Conservation (phyloP, 2,329 filamentous ascomycete species). For the Xylaria polymorpha region DNA sequence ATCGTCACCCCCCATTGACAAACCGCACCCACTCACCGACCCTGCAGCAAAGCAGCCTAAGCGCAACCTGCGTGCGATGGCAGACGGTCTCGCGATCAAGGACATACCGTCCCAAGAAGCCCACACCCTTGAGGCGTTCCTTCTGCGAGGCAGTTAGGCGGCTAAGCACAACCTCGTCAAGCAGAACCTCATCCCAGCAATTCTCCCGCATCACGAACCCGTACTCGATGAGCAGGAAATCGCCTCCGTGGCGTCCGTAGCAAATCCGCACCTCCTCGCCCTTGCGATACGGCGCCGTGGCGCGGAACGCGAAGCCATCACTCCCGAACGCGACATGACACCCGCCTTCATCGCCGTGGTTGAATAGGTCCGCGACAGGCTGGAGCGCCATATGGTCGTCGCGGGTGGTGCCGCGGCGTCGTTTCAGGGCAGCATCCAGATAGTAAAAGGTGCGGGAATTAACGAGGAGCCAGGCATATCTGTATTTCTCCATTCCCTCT, state of each 20-base stretch:
- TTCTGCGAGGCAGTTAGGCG: slow-evolving; percentile 52
- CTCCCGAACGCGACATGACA: slow-evolving; percentile 65
- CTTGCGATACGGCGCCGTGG: slow-evolving; percentile 60
- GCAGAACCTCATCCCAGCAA: slow-evolving; percentile 62
- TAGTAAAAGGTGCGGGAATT: slow-evolving; percentile 74
- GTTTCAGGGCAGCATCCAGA: slow-evolving; percentile 58
- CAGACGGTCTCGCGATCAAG: slow-evolving; percentile 64
- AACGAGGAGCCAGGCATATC: slow-evolving; percentile 69
- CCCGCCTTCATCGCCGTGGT: slow-evolving; percentile 61
- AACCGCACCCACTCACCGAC: slow-evolving; percentile 59
- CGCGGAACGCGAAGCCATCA: slow-evolving; percentile 65
- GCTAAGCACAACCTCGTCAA: slow-evolving; percentile 61
- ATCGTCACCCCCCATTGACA: slow-evolving; percentile 59
- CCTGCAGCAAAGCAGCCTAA: slow-evolving; percentile 56
- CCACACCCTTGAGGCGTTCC: slow-evolving; percentile 56
- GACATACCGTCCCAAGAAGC: slow-evolving; percentile 64
- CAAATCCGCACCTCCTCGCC: slow-evolving; percentile 76
- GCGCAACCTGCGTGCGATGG: slow-evolving; percentile 66
- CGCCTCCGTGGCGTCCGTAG: slow-evolving; percentile 78
- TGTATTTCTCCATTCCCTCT: slow-evolving; percentile 49
- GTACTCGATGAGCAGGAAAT: slow-evolving; percentile 78
- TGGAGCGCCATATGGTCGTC: slow-evolving; percentile 75
- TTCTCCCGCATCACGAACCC: slow-evolving; percentile 62
- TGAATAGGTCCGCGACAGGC: slow-evolving; percentile 80
- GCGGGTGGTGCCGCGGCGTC: slow-evolving; percentile 48